These are phyloP conservation scores for Geotrichum bryndzae DNA, from an alignment of 1,139 yeast species.

Conservation along the genomic window DNA sequence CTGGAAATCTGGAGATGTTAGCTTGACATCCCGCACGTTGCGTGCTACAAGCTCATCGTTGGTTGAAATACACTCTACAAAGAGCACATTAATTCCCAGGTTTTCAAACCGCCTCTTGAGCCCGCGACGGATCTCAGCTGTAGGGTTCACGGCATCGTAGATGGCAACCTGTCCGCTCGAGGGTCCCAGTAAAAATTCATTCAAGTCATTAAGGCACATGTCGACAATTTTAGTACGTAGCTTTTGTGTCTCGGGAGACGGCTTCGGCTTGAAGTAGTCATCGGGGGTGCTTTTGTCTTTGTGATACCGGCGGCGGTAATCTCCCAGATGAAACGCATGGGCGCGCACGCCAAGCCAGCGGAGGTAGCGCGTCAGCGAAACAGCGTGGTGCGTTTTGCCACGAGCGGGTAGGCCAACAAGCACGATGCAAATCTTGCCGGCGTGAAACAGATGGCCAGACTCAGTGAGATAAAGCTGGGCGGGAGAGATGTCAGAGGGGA, in stretches of 20 bases:
- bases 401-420: slow-evolving; percentile 94
- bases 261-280: slow-evolving; percentile 65
- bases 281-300: slow-evolving; percentile 49
- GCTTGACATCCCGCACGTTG: slow-evolving; percentile 75
- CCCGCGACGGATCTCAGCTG: slow-evolving; percentile 58
- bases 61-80: slow-evolving; percentile 82
- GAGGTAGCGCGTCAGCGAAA: slow-evolving; percentile 81
- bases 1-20: slow-evolving; percentile 79
- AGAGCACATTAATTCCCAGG: slow-evolving; percentile 57
- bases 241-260: slow-evolving; percentile 50
- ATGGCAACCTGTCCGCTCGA: slow-evolving; percentile 85
- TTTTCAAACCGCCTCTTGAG: slow-evolving; percentile 48
- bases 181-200: slow-evolving; percentile 62
- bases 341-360: slow-evolving; percentile 93
- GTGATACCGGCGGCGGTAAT: slow-evolving; percentile 56
- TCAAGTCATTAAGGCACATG: slow-evolving; percentile 64
- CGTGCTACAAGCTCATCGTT: slow-evolving; percentile 62
- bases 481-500: slow-evolving; percentile 42
- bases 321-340: slow-evolving; percentile 87
- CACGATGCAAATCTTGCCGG: slow-evolving; percentile 86
- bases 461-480: slow-evolving; percentile 91
- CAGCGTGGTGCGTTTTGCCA: slow-evolving; percentile 91
- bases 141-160: slow-evolving; percentile 90
- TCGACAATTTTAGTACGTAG: slow-evolving; percentile 56
- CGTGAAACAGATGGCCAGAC: slow-evolving; percentile 85